These are phyloP conservation scores for Cladorrhinum samala DNA, from an alignment of 495 filamentous ascomycete species.

Conservation along the genomic window DNA sequence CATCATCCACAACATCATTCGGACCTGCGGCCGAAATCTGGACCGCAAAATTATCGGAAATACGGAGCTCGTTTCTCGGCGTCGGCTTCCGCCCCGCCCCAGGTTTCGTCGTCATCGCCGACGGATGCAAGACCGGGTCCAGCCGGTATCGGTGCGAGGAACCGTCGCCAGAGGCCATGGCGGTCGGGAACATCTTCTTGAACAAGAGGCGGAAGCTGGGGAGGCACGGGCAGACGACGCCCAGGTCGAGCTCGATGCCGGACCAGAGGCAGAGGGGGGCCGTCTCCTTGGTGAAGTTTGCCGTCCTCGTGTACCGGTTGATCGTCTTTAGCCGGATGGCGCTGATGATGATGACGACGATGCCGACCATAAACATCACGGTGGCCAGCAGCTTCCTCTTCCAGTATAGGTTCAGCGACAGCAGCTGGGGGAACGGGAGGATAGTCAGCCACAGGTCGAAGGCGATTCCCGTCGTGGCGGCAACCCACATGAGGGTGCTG, in stretches of 20 bases:
- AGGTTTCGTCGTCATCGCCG: no score
- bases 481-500: not conserved
- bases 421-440: not conserved
- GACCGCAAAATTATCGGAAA: not conserved
- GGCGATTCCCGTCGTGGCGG: not conserved
- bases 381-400: not conserved
- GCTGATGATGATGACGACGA: not conserved
- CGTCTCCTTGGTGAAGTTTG: not conserved
- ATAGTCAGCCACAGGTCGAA: not conserved
- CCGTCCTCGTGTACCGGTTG: not conserved
- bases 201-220: constrained; percentile 2
- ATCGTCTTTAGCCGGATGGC: not conserved
- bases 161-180: no score
- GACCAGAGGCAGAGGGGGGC: not conserved
- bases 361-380: not conserved
- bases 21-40: not conserved
- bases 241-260: not conserved
- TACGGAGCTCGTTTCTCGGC: not conserved
- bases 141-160: not conserved
- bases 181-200: not conserved
- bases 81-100: not conserved
- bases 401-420: not conserved
- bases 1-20: no score
- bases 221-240: constrained; percentile 8
- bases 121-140: not conserved